phyloP scores from a whole-genome alignment of 257 asterid species.

The Oldenlandia corymbosa region DNA sequence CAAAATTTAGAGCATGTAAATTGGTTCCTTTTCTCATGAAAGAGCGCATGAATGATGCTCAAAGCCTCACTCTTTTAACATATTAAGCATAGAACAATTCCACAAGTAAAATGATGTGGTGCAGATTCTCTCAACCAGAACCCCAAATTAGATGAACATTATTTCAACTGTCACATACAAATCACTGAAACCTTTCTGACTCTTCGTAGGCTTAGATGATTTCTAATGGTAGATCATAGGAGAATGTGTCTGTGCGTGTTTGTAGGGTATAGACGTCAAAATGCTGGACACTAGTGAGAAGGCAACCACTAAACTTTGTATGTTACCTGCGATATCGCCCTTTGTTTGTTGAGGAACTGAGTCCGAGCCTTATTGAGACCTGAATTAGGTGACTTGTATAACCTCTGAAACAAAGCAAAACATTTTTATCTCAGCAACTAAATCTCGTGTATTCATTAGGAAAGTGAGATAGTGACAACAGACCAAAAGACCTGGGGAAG shows the following conservation, averaged over 20 bases:
- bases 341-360: constrained; percentile 66
- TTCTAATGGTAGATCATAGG: background rate
- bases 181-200: no score
- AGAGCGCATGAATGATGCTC: no score
- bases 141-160: background rate
- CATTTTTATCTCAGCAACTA: background rate
- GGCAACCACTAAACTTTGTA: background rate
- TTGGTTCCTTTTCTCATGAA: no score
- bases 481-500: no score
- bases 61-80: no score
- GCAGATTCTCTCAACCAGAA: background rate
- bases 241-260: no score
- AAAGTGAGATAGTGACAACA: background rate
- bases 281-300: background rate
- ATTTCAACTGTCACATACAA: background rate
- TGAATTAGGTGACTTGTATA: constrained; percentile 77
- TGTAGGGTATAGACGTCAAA: background rate
- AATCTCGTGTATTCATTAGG: background rate
- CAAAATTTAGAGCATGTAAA: background rate
- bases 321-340: constrained; percentile 64
- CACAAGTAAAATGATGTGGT: background rate
- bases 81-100: background rate
- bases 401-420: constrained; percentile 40
- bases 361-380: constrained; percentile 80
- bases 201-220: no score